Base-by-base conservation (phyloP, 768 basidiomycete species). In the Lactarius quietus region DNA sequence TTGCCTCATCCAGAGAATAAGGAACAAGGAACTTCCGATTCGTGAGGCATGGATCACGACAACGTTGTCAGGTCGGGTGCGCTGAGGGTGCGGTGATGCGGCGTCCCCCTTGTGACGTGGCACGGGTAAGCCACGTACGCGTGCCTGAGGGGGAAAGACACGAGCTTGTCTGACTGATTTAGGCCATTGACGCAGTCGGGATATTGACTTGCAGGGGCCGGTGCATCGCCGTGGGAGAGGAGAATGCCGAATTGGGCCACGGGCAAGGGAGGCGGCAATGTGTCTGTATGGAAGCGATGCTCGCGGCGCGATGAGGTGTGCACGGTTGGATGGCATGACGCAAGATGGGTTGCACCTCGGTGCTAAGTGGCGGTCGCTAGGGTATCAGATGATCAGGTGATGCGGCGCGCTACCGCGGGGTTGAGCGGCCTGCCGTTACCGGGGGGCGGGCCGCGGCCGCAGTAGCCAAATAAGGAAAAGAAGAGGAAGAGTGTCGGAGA, bases 11-110 rank as follows among this genome's bases (percentile, higher is more conserved):
- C 36, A 43, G 36, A 39, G 58, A 58, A 62, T 31, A 57, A 59
- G 64, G 64, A 61, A 65, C 55, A 61, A 65, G 61, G 59, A 51
- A 65, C 55, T 65, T 41, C 60, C 60, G 36, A 51, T 65, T 51
- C 48, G 36, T 48, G 57, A 55, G 51, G 57, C 23, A 65, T 57
- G 60, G 38, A 57, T 61, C 54, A 65, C 59, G 51, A 17, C 60
- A 65, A 65, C 64, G 60, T 65, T 61, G 55, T 57, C 43, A 57
- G 39, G 45, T 61, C 64, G 60, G 64, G 64, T 61, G 64, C 64
- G 64, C 64, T 65, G 64, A 61, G 64, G 64, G 48, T 57, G 64
- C 64, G 64, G 64, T 65, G 64, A 65, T 65, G 64, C 64, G 64
- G 64, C 60, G 64, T 52, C 57, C 31, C 53, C 53, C 31, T 39